These are phyloP conservation scores for Lathyrus sativus DNA, from an alignment of 306 rosid species.

Conservation along the genomic window DNA sequence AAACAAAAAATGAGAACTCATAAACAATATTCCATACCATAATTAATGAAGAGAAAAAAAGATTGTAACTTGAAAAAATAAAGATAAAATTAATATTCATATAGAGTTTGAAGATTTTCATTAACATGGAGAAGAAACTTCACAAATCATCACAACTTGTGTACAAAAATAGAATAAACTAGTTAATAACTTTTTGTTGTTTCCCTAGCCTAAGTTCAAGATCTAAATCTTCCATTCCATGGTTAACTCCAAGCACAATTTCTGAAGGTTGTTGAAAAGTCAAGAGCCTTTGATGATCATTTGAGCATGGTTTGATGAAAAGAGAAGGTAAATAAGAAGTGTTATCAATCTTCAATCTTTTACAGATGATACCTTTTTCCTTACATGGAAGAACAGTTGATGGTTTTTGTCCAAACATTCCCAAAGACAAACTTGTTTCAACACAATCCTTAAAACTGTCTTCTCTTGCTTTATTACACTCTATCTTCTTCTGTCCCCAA, in stretches of 20 bases:
- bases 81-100: conserved; percentile 20
- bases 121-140: conserved; percentile 8
- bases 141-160: neutral
- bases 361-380: conserved; percentile 38
- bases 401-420: conserved; percentile 45
- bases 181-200: conserved; percentile 48
- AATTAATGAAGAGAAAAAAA: conserved; percentile 2
- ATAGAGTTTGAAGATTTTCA: conserved; percentile 3
- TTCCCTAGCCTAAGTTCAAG: conserved; percentile 93
- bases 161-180: neutral
- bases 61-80: neutral
- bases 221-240: conserved; percentile 65
- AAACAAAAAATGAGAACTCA: neutral
- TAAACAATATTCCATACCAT: neutral
- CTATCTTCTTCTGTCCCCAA: too few relatives aligned
- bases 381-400: conserved; percentile 34
- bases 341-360: conserved; percentile 46
- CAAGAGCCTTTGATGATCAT: conserved; percentile 18
- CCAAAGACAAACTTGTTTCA: conserved; percentile 60
- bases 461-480: neutral
- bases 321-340: conserved; percentile 42
- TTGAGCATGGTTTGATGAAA: conserved; percentile 47
- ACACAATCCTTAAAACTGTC: conserved; percentile 43
- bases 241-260: conserved; percentile 17
- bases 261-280: conserved; percentile 43